A percentile compares a stretch with the other conserved stretches of the same genome.
Evolutionary conservation across 2,329 filamentous ascomycete genomes (phyloP).

Genomic region (Pseudophaeomoniella oleicola): DNA sequence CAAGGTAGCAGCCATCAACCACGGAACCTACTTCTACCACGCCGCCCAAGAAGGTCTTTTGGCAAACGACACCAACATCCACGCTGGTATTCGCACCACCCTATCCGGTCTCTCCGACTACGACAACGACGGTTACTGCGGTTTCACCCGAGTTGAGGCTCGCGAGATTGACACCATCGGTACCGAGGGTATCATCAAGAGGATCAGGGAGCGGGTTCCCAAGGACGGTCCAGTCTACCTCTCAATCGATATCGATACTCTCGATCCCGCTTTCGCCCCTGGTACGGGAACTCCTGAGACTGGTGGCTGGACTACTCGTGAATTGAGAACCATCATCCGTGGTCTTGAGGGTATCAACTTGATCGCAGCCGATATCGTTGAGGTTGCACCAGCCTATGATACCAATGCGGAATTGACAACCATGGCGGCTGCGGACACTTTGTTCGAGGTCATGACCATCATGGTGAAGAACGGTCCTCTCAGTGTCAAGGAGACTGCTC

Average conservation of each 20-base stretch:
- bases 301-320: conserved; percentile 46
- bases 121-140: conserved; percentile 72
- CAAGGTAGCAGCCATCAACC: conserved; percentile 64
- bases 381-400: conserved; percentile 48
- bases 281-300: conserved; percentile 46
- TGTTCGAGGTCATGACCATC: conserved; percentile 67
- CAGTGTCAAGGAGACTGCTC: too few relatives aligned
- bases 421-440: conserved; percentile 38
- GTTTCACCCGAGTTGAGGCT: conserved; percentile 69
- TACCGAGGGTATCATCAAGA: conserved; percentile 60
- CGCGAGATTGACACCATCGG: conserved; percentile 56
- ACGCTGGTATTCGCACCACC: conserved; percentile 75
- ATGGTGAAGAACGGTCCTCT: conserved; percentile 70
- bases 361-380: conserved; percentile 46
- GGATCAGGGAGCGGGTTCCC: conserved; percentile 61
- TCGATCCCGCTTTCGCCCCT: conserved; percentile 58
- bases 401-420: conserved; percentile 44
- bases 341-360: conserved; percentile 43
- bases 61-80: conserved; percentile 71
- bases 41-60: conserved; percentile 64
- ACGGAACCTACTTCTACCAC: conserved; percentile 82
- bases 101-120: conserved; percentile 67
- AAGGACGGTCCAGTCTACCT: conserved; percentile 63
- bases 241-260: conserved; percentile 73
- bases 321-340: conserved; percentile 43